Evolutionary conservation across 768 basidiomycete species (phyloP).

Genomic region (Trametes coccinea): DNA sequence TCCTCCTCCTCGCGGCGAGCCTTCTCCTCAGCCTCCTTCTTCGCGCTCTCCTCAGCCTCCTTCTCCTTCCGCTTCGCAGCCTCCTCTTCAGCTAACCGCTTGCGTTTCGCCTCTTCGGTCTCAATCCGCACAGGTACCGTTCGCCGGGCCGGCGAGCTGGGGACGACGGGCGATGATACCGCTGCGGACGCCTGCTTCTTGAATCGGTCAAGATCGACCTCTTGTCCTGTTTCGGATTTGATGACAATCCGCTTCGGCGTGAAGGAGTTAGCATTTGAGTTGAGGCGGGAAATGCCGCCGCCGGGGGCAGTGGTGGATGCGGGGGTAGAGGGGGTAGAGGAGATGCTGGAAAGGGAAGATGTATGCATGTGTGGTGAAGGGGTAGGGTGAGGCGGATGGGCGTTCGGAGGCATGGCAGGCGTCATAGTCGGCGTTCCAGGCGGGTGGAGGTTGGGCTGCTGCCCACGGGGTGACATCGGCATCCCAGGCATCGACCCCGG

Average conservation of each 20-base stretch:
- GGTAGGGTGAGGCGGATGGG: constrained; percentile 50
- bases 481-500: constrained; percentile 40
- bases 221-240: constrained; percentile 64
- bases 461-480: constrained; percentile 71
- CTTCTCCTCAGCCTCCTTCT: constrained; percentile 41
- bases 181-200: constrained; percentile 47
- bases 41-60: constrained; percentile 49
- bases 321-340: constrained; percentile 71
- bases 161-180: constrained; percentile 40
- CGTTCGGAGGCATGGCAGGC: constrained; percentile 52
- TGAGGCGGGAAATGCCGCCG: constrained; percentile 46
- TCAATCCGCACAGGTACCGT: constrained; percentile 59
- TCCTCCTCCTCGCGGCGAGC: constrained; percentile 26
- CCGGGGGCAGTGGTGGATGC: constrained; percentile 47
- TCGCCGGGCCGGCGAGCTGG: constrained; percentile 38
- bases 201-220: constrained; percentile 59
- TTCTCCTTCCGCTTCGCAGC: constrained; percentile 27
- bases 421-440: constrained; percentile 70
- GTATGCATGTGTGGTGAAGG: constrained; percentile 43
- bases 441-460: constrained; percentile 49
- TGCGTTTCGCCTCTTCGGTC: constrained; percentile 55
- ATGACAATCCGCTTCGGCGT: constrained; percentile 52
- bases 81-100: constrained; percentile 47
- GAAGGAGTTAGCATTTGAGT: constrained; percentile 64
- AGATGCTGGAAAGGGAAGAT: constrained; percentile 49